A percentile compares a stretch with the other conserved stretches of the same genome.
Conservation (phyloP, 2,329 filamentous ascomycete genomes). For the Drechslerella dactyloides region DNA sequence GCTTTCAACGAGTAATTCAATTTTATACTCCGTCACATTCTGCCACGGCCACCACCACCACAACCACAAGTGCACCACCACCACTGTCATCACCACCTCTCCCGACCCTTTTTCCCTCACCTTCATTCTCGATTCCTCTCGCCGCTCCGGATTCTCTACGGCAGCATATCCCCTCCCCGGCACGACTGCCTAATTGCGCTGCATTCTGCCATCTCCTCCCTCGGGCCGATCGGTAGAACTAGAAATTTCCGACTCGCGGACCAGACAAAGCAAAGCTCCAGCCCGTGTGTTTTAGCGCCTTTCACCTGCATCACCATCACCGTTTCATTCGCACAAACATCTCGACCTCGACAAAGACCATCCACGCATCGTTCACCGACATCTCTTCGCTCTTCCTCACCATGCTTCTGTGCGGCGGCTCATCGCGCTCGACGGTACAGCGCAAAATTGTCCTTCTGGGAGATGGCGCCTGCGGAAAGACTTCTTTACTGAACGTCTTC, state of each 20-base stretch:
- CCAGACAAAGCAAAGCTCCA: slow-evolving; percentile 2
- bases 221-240: background rate
- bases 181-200: background rate
- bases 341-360: background rate
- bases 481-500: slow-evolving; percentile 95
- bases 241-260: background rate
- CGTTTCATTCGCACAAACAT: background rate
- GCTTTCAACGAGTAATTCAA: background rate
- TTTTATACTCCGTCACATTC: slow-evolving; percentile 3
- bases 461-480: slow-evolving; percentile 96
- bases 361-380: background rate
- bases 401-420: slow-evolving; percentile 70
- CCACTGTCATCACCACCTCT: background rate
- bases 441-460: slow-evolving; percentile 89
- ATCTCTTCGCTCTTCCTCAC: slow-evolving; percentile 47
- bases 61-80: no score
- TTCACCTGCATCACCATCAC: background rate
- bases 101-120: slow-evolving; percentile 1
- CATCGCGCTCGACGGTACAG: slow-evolving; percentile 72
- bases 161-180: background rate
- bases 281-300: background rate
- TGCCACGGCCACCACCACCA: background rate
- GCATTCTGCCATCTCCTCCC: background rate
- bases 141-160: background rate
- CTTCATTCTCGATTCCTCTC: background rate